Evolutionary conservation across 208 protist genomes (phyloP), one percentile per base, ranked within the genome.

Genomic region (Acanthamoeba polyphaga): DNA sequence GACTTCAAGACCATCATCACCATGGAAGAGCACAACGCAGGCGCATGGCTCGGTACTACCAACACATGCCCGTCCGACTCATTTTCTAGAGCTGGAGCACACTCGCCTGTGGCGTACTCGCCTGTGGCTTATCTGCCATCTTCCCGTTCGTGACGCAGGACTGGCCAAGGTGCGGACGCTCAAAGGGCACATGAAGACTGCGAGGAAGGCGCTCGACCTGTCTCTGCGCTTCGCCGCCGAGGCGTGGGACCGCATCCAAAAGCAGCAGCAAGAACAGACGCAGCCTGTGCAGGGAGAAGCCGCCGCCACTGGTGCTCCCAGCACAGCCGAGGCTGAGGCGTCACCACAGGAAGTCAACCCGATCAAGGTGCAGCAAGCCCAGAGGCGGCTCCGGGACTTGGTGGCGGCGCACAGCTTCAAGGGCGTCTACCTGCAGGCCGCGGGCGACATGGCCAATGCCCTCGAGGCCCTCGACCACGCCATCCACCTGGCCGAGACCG

Each of bases 171-270:
- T 60, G 46, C 7, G 78, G 24, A 15, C 46, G 46, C 8, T 60
- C 17, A 85, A 85, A 27, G 78, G 78, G 9, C 38, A 85, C 49
- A 8, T 51, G n/a, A 60, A 7, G 12, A 60, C 78, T 17, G 49
- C 78, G 6, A 62, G 58, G 46, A 85, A 85, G 34, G 78, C 78
- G 49, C 78, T 85, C 46, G 78, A 85, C 38, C 22, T 85, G 24
- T 38, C 78, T 12, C 46, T 85, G n/a, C 34, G n/a, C 17, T 85
- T 85, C n/a, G 78, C 78, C 78, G 62, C 17, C 24, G 43, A 85
- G 78, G 78, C 78, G 34, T 85, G 78, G 78, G n/a, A 27, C 24
- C 78, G 49, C 24, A 22, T 32, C 17, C 46, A 85, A 34, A 7
- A 85, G 78, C 22, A 55, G 24, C 70, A 15, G 29, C n/a, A 84